phyloP scores from a whole-genome alignment of 2,329 filamentous ascomycete genomes.

The Apiospora phragmitis region DNA sequence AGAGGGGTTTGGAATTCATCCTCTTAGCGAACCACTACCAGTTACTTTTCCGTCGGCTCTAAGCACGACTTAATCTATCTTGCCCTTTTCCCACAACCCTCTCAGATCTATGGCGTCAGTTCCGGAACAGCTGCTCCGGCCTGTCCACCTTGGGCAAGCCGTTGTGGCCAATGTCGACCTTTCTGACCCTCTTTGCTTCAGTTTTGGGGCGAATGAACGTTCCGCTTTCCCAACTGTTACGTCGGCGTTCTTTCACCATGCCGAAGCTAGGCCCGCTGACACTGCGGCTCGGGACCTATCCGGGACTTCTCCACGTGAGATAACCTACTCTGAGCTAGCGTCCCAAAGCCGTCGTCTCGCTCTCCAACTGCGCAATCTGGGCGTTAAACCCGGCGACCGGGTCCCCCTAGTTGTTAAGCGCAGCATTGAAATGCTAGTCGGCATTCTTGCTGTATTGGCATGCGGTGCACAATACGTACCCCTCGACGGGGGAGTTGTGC shows the following conservation, averaged over 20 bases:
- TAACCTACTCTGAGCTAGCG: constrained; percentile 49
- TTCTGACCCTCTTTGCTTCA: constrained; percentile 15
- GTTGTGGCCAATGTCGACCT: neutral
- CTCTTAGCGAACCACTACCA: neutral
- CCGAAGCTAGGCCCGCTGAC: constrained; percentile 13
- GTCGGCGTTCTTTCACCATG: constrained; percentile 19
- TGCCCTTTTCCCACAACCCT: neutral
- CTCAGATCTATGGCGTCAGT: constrained; percentile 4
- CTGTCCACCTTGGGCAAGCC: neutral
- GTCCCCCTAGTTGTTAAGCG: constrained; percentile 57
- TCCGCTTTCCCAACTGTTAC: constrained; percentile 16
- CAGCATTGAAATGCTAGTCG: constrained; percentile 57
- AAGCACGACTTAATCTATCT: neutral
- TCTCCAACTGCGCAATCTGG: constrained; percentile 37
- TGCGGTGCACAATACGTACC: constrained; percentile 61
- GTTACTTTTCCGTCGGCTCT: neutral
- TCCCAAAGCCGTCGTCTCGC: constrained; percentile 42
- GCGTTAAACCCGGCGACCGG: constrained; percentile 45
- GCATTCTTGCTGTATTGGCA: constrained; percentile 56
- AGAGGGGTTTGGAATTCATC: neutral
- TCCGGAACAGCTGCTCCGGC: neutral
- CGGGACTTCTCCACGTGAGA: constrained; percentile 25
- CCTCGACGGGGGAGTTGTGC: constrained; percentile 55
- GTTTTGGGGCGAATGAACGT: constrained; percentile 11
- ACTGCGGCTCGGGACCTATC: constrained; percentile 18